Percentiles rank a stretch among this genome's conserved stretches.
phyloP scores from a whole-genome alignment of 768 basidiomycete species.

The Crassisporium funariophilum region DNA sequence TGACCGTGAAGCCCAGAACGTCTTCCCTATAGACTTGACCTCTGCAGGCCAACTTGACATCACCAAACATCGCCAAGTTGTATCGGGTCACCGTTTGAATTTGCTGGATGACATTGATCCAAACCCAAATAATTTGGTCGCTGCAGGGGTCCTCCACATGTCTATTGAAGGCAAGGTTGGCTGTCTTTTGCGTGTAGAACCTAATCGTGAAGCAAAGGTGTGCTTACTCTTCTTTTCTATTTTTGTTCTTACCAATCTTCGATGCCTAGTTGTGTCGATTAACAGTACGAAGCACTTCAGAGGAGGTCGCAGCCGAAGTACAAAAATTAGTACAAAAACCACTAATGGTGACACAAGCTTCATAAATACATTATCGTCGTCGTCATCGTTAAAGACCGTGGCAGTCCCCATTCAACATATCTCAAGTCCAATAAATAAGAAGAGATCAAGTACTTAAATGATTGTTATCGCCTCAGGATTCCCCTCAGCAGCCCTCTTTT shows the following conservation, averaged over 20 bases:
- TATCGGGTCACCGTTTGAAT: conserved; percentile 77
- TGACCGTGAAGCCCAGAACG: conserved; percentile 86
- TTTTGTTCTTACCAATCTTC: conserved; percentile 5
- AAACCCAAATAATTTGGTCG: conserved; percentile 91
- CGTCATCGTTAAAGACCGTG: conserved; percentile 20
- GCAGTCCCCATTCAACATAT: no score
- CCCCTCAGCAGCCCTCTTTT: conserved; percentile 45
- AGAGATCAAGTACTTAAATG: not conserved
- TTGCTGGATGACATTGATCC: conserved; percentile 87
- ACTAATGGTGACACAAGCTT: conserved; percentile 31
- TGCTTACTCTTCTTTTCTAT: conserved; percentile 15
- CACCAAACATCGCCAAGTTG: conserved; percentile 69
- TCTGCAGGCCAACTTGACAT: conserved; percentile 73
- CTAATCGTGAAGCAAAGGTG: conserved; percentile 95
- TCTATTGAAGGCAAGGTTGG: conserved; percentile 93
- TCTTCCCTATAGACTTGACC: conserved; percentile 81
- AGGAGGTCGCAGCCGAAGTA: conserved; percentile 78
- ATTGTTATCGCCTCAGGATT: conserved; percentile 42
- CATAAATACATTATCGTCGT: conserved; percentile 25
- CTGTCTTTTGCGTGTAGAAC: conserved; percentile 89
- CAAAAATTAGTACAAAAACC: conserved; percentile 55
- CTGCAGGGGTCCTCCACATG: conserved; percentile 95
- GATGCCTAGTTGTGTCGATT: conserved; percentile 80
- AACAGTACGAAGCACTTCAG: conserved; percentile 94
- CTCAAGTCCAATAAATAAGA: conserved; percentile 11